Evolutionary conservation across 2,329 filamentous ascomycete genomes (phyloP).

Genomic region (Eutypa lata): DNA sequence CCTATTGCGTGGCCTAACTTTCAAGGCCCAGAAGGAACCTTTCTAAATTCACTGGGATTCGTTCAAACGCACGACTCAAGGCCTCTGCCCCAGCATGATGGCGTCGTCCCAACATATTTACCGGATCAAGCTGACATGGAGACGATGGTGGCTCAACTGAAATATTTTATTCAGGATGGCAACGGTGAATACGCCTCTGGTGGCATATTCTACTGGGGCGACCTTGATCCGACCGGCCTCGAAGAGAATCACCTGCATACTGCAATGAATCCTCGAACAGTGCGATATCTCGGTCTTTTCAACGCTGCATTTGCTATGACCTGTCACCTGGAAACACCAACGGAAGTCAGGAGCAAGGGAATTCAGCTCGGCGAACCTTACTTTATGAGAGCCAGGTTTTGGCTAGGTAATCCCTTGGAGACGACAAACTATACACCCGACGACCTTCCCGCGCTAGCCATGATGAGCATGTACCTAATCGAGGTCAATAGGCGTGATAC

Average conservation of each 20-base stretch:
- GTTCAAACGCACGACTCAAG: constrained; percentile 47
- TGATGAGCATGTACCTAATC: constrained; percentile 48
- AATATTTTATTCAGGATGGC: constrained; percentile 44
- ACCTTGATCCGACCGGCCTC: constrained; percentile 28
- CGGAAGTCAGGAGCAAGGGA: constrained; percentile 25
- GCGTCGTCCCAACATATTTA: constrained; percentile 37
- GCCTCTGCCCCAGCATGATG: constrained; percentile 32
- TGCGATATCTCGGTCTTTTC: constrained; percentile 41
- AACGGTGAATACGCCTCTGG: constrained; percentile 39
- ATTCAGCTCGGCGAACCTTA: constrained; percentile 38
- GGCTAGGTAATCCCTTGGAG: constrained; percentile 47
- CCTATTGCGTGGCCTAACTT: constrained; percentile 27
- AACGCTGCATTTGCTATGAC: constrained; percentile 44
- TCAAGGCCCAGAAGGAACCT: constrained; percentile 22
- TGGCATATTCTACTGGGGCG: constrained; percentile 47
- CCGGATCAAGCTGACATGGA: constrained; percentile 35
- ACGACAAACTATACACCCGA: constrained; percentile 37
- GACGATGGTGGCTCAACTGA: constrained; percentile 36
- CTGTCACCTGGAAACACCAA: constrained; percentile 29
- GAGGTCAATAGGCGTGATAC: constrained; percentile 48
- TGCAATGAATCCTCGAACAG: constrained; percentile 10
- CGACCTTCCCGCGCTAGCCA: constrained; percentile 41
- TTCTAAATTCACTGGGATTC: constrained; percentile 39
- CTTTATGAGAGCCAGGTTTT: constrained; percentile 40
- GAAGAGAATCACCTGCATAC: constrained; percentile 13